Evolutionary conservation across 106 monocot genomes (phyloP).

Genomic region (Allium cepa): DNA sequence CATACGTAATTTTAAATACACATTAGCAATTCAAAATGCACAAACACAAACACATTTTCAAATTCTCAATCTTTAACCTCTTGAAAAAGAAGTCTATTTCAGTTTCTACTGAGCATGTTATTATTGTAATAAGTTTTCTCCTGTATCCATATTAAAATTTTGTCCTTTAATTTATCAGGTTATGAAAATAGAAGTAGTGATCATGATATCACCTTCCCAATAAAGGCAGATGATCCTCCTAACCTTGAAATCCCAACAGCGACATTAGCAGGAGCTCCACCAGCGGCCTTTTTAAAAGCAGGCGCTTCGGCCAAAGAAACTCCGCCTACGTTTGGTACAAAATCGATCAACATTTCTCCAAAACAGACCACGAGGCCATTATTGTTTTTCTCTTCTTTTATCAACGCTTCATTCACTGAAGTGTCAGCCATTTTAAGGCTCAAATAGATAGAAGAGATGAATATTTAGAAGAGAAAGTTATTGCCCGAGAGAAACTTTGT

Average conservation of each 20-base stretch:
- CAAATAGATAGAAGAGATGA: too few species aligned
- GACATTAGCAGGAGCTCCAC: constrained; percentile 31
- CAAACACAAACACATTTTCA: too few species aligned
- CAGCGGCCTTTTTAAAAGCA: constrained; percentile 25
- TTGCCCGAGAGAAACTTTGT: too few species aligned
- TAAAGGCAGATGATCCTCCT: constrained; percentile 21
- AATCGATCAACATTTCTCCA: constrained; percentile 33
- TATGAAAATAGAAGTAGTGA: background rate
- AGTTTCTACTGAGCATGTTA: too few species aligned
- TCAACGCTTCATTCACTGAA: background rate
- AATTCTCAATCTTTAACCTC: too few species aligned
- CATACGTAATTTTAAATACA: too few species aligned
- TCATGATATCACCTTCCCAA: constrained; percentile 19
- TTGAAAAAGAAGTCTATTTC: too few species aligned
- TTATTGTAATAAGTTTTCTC: too few species aligned
- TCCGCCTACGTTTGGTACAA: constrained; percentile 26
- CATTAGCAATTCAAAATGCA: too few species aligned
- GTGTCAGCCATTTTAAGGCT: constrained; percentile 2
- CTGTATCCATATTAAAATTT: too few species aligned
- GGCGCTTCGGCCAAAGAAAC: constrained; percentile 30
- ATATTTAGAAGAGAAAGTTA: too few species aligned
- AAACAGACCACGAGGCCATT: constrained; percentile 27
- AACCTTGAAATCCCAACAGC: constrained; percentile 23
- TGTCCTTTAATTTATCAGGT: background rate
- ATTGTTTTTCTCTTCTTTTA: background rate